Conservation (phyloP, 176 grass and related monocot species). For the Phragmites australis region DNA sequence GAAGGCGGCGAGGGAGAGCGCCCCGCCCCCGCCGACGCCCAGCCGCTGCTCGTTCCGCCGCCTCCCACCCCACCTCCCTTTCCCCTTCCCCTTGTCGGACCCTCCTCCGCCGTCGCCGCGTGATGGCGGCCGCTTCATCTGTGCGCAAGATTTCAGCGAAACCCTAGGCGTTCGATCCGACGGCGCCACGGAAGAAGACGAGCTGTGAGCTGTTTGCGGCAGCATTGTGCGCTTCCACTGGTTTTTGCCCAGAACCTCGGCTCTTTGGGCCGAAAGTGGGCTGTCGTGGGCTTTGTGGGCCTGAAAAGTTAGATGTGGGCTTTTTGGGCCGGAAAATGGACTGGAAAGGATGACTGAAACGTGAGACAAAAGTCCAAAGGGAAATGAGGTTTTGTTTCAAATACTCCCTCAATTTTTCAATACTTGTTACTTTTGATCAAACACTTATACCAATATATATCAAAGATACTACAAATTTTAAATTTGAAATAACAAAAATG, state of each 20-base stretch:
- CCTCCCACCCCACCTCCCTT: constrained; percentile 47
- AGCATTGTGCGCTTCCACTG: background rate
- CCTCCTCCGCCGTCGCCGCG: background rate
- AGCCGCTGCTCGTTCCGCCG: constrained; percentile 70
- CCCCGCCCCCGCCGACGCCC: constrained; percentile 67
- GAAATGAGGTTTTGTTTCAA: no score
- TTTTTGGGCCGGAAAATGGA: background rate
- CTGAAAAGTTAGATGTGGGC: background rate
- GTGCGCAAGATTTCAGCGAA: background rate
- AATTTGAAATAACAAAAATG: no score
- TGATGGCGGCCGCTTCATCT: constrained; percentile 42
- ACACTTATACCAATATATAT: no score
- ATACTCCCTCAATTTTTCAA: no score
- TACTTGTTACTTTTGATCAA: no score
- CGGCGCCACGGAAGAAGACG: background rate
- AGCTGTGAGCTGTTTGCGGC: background rate
- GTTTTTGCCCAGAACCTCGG: background rate
- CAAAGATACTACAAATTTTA: no score
- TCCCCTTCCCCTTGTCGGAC: constrained; percentile 34
- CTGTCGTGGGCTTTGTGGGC: no score
- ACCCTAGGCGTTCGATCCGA: constrained; percentile 34
- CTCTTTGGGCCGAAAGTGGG: background rate
- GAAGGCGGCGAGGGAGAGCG: constrained; percentile 82
- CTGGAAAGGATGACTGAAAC: background rate
- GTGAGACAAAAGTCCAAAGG: no score